Evolutionary conservation across 345 rosid species (phyloP), one percentile per base, ranked within the genome.

Genomic region (Camelina hispida): DNA sequence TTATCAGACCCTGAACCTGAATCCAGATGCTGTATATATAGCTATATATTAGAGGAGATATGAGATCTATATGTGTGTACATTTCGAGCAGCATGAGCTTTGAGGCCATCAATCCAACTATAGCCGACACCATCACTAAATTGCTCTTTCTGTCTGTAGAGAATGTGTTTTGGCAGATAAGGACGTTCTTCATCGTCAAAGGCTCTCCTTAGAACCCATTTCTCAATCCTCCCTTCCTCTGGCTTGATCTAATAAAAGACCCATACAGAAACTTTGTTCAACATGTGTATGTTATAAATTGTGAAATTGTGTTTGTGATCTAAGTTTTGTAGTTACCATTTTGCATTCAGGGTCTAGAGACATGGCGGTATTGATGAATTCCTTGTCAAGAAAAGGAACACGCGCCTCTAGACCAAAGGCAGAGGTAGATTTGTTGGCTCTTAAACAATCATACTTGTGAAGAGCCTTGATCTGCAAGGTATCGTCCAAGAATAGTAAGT

Each of bases 81-180:
- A 80, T 88, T 87, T 76, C 52, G 59, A 20, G 82, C 84, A 68
- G 98, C 93, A 65, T 94, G 97, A 22, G 87, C 89, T 79, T 91
- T 90, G 56, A 94, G 93, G 23, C 98, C 97, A 84, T 91, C 98
- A 16, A 94, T 94, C 98, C 98, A 94, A 66, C 97, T 90, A 53
- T 91, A 94, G 47, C 97, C 96, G 32, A 94, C 98, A 30, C 98
- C 97, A 61, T 94, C 98, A 75, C 98, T 94, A 51, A 94, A 94
- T 71, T 94, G 97, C 68, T 94, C 98, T 58, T 94, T 94, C 82
- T 94, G 98, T 74, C 98, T 90, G 82, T 94, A 91, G 40, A 94
- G 85, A 68, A 94, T 88, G 80, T 88, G 95, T 91, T 91, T 90
- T 58, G 97, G 98, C 55, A 94, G 83, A 81, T 94, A 91, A 8